Conservation (phyloP, 2,329 filamentous ascomycete genomes). For the Botrytis tulipae region DNA sequence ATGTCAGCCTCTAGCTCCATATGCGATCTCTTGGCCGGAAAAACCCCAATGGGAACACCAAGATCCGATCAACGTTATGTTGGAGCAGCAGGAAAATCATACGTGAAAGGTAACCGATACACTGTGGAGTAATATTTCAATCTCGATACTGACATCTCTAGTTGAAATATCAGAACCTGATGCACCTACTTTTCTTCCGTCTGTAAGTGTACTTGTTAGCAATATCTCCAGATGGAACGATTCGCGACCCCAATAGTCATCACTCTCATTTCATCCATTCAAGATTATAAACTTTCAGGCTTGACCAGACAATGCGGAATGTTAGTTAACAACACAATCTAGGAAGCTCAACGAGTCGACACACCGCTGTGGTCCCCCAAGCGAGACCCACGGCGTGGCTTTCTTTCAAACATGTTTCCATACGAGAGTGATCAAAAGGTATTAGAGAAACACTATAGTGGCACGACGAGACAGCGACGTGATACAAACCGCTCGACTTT, state of each 20-base stretch:
- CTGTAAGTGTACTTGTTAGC: constrained; percentile 29
- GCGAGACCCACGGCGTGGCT: constrained; percentile 25
- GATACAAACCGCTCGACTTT: constrained; percentile 1
- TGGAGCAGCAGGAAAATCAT: constrained; percentile 26
- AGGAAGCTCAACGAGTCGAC: constrained; percentile 38
- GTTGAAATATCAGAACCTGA: constrained; percentile 33
- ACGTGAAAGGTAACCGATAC: constrained; percentile 26
- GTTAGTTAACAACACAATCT: neutral
- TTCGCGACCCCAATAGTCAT: neutral
- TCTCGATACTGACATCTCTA: constrained; percentile 12
- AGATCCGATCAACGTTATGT: constrained; percentile 23
- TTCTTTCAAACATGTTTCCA: constrained; percentile 28
- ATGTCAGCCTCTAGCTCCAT: constrained; percentile 37
- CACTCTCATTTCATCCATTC: neutral
- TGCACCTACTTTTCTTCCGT: constrained; percentile 34
- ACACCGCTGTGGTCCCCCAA: constrained; percentile 35
- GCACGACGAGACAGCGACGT: neutral
- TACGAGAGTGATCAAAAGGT: neutral
- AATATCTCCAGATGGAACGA: no score
- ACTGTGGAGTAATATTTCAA: neutral
- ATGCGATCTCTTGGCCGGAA: constrained; percentile 35
- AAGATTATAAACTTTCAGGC: neutral
- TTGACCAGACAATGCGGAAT: neutral
- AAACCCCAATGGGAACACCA: constrained; percentile 35
- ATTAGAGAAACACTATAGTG: neutral